Evolutionary conservation across 768 basidiomycete species (phyloP).

Genomic region (Pisolithus marmoratus): DNA sequence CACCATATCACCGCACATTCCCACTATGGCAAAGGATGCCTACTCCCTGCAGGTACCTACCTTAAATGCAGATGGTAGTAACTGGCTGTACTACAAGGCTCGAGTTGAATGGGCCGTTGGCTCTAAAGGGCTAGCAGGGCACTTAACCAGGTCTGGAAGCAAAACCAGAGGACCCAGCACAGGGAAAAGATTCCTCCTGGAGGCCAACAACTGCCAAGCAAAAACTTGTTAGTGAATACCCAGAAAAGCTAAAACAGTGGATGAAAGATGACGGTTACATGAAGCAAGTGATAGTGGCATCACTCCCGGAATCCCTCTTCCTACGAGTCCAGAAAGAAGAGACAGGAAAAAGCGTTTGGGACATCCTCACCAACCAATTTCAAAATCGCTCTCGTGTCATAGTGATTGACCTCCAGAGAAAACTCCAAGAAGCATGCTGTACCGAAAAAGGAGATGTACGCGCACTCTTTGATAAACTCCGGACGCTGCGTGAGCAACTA

Average conservation of each 20-base stretch:
- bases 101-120: too few species aligned
- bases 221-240: not conserved
- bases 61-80: too few species aligned
- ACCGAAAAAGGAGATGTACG: too few species aligned
- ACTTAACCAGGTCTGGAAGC: too few species aligned
- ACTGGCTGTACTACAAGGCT: too few species aligned
- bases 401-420: slow-evolving; percentile 13
- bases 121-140: too few species aligned
- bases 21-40: too few species aligned
- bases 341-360: not conserved
- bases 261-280: slow-evolving; percentile 20
- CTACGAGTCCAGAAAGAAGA: not conserved
- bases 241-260: slow-evolving; percentile 17
- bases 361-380: not conserved
- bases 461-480: slow-evolving; percentile 24
- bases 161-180: too few species aligned
- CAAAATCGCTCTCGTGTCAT: not conserved
- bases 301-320: not conserved
- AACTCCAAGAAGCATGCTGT: too few species aligned
- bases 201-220: not conserved
- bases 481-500: slow-evolving; percentile 27
- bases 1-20: too few species aligned
- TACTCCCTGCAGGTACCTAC: too few species aligned
- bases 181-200: not conserved
- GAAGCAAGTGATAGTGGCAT: slow-evolving; percentile 7